phyloP scores from a whole-genome alignment of 73 alveolate species.

The Paramecium primaurelia region DNA sequence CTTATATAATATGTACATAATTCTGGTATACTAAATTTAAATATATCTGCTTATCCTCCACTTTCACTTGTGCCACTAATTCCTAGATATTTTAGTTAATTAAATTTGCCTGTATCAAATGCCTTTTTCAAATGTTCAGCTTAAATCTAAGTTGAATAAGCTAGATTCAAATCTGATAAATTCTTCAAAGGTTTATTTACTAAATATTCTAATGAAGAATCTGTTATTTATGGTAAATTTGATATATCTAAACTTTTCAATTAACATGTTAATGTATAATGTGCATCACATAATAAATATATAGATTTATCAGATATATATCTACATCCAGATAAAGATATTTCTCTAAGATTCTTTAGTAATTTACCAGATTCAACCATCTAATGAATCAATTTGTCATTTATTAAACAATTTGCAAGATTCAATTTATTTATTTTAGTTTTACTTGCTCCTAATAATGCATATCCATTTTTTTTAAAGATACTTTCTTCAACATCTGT shows the following conservation, averaged over 20 bases:
- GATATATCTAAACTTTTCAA: slow-evolving; percentile 7
- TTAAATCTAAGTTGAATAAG: background rate
- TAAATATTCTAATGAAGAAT: background rate
- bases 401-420: background rate
- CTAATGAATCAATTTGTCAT: slow-evolving; percentile 3
- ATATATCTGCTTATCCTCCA: slow-evolving; percentile 6
- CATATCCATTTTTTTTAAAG: slow-evolving; percentile 1
- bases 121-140: background rate
- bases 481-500: slow-evolving; percentile 14
- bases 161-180: slow-evolving; percentile 4
- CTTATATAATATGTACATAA: background rate
- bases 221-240: background rate
- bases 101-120: slow-evolving; percentile 18
- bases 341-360: background rate
- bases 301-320: slow-evolving; percentile 22
- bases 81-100: background rate
- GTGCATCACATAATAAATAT: slow-evolving; percentile 5
- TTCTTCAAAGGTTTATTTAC: background rate
- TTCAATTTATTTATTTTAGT: background rate
- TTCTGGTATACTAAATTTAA: slow-evolving; percentile 31
- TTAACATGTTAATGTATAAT: background rate
- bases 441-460: slow-evolving; percentile 18
- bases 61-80: background rate
- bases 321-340: background rate
- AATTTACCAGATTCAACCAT: slow-evolving; percentile 10